These are phyloP conservation scores for Penicillium sp. DNA, from an alignment of 2,329 filamentous ascomycete species.

Conservation along the genomic window DNA sequence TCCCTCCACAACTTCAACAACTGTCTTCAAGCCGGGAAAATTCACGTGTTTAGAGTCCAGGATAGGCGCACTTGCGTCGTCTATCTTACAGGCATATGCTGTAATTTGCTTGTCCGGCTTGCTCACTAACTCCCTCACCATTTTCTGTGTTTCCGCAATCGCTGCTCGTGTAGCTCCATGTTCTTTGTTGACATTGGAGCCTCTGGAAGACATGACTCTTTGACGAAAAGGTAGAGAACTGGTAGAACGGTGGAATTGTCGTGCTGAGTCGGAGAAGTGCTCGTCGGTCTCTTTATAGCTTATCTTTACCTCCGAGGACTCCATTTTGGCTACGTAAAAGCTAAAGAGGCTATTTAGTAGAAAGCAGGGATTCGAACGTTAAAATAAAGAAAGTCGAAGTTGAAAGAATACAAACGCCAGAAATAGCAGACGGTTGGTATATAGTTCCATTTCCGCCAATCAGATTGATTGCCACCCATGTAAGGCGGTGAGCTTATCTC, in stretches of 20 bases:
- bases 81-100: neutral
- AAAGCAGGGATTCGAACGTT: neutral
- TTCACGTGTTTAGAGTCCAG: conserved; percentile 43
- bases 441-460: conserved; percentile 1
- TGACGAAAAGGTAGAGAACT: no score
- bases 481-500: conserved; percentile 31
- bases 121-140: neutral
- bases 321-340: no score
- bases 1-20: conserved; percentile 52
- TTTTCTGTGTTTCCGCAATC: neutral
- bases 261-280: no score
- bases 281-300: no score
- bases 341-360: no score
- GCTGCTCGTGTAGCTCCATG: neutral
- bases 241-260: no score
- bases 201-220: no score
- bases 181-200: no score
- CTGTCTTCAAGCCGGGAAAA: conserved; percentile 37
- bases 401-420: neutral
- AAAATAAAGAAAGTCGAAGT: neutral
- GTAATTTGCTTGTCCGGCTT: neutral
- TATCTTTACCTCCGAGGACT: no score
- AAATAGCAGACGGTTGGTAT: neutral
- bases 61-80: conserved; percentile 13
- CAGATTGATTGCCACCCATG: neutral